These are phyloP conservation scores for Paramecium sexaurelia DNA, from an alignment of 73 alveolate species.

Conservation along the genomic window DNA sequence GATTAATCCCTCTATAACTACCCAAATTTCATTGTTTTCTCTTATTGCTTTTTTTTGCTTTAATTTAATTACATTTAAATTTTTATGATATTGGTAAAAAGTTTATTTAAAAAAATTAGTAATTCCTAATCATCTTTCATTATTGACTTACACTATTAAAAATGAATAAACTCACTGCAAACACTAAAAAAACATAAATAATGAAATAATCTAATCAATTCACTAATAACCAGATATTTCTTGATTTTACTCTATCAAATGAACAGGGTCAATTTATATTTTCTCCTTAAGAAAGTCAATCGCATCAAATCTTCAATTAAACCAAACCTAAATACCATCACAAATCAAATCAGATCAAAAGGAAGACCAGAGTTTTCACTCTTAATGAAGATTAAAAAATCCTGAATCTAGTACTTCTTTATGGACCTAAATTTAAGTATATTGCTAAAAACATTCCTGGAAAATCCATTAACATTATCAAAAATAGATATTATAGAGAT, in stretches of 20 bases:
- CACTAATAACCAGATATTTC: neutral
- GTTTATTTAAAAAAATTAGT: neutral
- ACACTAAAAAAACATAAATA: neutral
- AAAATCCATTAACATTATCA: neutral
- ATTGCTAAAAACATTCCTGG: constrained; percentile 3
- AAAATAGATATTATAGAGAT: constrained; percentile 25
- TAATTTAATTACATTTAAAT: neutral
- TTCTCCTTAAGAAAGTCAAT: neutral
- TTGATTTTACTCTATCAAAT: neutral
- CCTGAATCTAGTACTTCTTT: neutral
- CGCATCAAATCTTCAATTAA: neutral
- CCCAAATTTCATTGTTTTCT: neutral
- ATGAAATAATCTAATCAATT: neutral
- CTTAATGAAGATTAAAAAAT: constrained; percentile 14
- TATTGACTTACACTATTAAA: neutral
- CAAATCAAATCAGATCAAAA: neutral
- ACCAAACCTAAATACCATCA: neutral
- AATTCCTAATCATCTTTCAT: neutral
- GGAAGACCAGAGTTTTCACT: neutral
- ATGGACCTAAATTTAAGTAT: constrained; percentile 16
- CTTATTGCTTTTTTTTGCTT: neutral
- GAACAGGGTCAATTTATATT: neutral
- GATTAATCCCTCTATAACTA: neutral
- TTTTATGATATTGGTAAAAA: too few species aligned
- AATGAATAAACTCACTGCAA: neutral